Base-by-base conservation (phyloP, 805 yeast species). In the Candida adriatica region DNA sequence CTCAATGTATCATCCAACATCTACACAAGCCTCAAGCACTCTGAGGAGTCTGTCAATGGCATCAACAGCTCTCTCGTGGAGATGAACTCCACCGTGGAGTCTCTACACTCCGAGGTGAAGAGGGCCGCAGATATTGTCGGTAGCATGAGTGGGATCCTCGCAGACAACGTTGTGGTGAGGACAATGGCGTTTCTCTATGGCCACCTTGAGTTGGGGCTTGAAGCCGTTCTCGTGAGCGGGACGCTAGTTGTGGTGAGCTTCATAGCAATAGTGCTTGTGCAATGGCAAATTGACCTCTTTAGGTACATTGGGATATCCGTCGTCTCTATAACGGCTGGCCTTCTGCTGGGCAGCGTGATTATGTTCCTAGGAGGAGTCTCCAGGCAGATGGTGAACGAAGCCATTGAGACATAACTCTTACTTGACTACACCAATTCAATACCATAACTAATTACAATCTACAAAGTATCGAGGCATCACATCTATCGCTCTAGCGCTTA, bases 201-300 rank as follows among this genome's bases (percentile, higher is more conserved):
- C 2, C 36, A 35, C n/a, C 16, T 35, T 4, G 19, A 27, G 2
- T 18, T 30, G 14, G 26, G 37, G 1, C 18, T 29, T 2, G 42
- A 37, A 19, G 8, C 31, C 5, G 6, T 36, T 6, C 15, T 41
- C 10, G 21, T 39, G 8, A 26, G 18, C 7, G 34, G 25, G 5
- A 25, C 42, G 5, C 15, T 30, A 11, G 17, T 30, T 3, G 9
- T 37, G 13, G 13, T 28, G 3, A 21, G 29, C n/a, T 39, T 42
- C 18, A 5, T 33, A 2, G 19, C 17, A 4, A 29, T 35, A 9
- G 16, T 38, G 5, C 10, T 39, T 19, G 16, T 39, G 7, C 33
- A 37, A 18, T 35, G 33, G 24, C 34, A 28, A 20, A 14, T 42
- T 8, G 35, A 42, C 13, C 24, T 42, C 13, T 39, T 42, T 34